Evolutionary conservation across 768 basidiomycete genomes (phyloP), one percentile per base, ranked within the genome.

Genomic region (Strobilomyces echinocephalus): DNA sequence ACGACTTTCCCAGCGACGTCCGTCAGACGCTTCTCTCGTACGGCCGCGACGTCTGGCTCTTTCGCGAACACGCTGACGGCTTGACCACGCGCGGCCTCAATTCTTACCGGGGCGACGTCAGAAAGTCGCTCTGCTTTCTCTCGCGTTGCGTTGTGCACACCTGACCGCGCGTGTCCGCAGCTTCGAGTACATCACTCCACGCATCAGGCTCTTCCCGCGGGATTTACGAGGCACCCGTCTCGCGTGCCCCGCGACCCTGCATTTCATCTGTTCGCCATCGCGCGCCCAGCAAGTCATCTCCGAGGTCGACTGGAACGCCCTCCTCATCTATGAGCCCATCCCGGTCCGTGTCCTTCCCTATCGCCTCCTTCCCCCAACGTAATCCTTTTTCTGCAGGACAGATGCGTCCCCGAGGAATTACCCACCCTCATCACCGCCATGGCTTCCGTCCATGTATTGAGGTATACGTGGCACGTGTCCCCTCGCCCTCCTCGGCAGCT

Each of bases 211-310:
- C 50, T 82, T 79, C 12, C 91, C 91, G 20, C 72, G 71, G 49
- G 90, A 95, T 69, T 72, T 93, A 44, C 63, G 64, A 4, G 73
- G 67, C 8, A 85, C 84, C 5, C 74, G 64, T 49, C 72, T 91
- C 8, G 77, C 67, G 4, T 63, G 69, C 34, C 73, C 91, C 14
- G 61, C 68, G 16, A 76, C 75, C 18, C 62, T 95, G 40, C 93
- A 97, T 68, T 92, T 92, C 61, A 84, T 93, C 20, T 95, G 91
- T 64, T 91, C 91, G 4, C 91, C 93, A 0, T 65, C 73, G 2
- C 79, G 93, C 40, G 89, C 90, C 5, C 67, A 73, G 14, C 72
- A 73, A 5, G 86, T 95, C 53, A 73, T 89, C 56, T 75, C 79
- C 34, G 85, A 94, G 66, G 76, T 87, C 12, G 64, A 73, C 10